These are phyloP conservation scores for Mucuna pruriens DNA, from an alignment of 306 rosid species.

Conservation along the genomic window DNA sequence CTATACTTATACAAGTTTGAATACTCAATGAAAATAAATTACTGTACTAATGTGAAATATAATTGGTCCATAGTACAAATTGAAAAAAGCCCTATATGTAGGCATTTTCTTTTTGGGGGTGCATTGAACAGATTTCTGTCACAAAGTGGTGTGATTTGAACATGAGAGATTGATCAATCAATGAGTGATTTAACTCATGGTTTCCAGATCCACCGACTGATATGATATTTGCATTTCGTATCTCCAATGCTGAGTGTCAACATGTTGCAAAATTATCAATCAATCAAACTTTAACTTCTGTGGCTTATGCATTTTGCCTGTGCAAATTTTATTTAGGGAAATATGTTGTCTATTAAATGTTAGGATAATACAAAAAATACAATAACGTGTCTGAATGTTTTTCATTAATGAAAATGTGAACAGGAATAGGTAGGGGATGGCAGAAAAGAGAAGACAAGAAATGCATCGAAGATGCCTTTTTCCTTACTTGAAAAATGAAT, in stretches of 20 bases:
- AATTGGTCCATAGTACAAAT: neutral
- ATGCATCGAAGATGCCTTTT: neutral
- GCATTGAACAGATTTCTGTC: neutral
- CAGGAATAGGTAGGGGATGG: neutral
- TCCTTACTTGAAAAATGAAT: neutral
- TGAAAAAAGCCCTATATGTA: neutral
- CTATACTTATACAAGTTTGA: too few species aligned
- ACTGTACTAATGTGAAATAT: neutral
- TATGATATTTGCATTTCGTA: neutral
- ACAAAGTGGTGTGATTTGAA: slow-evolving; percentile 1
- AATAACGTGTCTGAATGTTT: neutral
- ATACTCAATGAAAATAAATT: too few species aligned
- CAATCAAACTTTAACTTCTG: slow-evolving; percentile 1
- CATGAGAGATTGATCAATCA: neutral
- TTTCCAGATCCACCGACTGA: slow-evolving; percentile 20
- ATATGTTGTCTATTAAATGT: neutral
- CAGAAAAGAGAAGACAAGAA: neutral
- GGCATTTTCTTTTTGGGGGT: neutral
- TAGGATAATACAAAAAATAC: neutral
- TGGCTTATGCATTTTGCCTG: slow-evolving; percentile 10
- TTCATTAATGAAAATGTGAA: neutral
- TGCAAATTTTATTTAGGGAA: neutral
- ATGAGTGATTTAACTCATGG: slow-evolving; percentile 12
- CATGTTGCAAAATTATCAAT: neutral
- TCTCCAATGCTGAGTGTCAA: slow-evolving; percentile 8